Evolutionary conservation across 2,329 filamentous ascomycete species (phyloP).

Genomic region (Cercospora berteroae): DNA sequence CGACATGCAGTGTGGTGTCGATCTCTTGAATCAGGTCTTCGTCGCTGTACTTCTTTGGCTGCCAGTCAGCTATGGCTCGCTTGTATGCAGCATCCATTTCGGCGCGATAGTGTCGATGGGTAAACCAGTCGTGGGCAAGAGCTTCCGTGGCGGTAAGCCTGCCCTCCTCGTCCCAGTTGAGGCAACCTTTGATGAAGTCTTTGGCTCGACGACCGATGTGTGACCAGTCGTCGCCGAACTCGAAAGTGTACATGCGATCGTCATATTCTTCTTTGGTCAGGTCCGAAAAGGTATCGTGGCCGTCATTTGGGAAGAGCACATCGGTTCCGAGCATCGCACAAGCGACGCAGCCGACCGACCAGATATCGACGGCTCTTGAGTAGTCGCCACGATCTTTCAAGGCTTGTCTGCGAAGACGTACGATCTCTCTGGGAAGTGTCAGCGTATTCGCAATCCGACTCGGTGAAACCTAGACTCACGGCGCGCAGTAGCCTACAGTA

Average conservation of each 20-base stretch:
- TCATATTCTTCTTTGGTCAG: slow-evolving; percentile 47
- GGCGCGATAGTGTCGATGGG: slow-evolving; percentile 47
- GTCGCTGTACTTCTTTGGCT: slow-evolving; percentile 34
- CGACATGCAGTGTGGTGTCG: slow-evolving; percentile 19
- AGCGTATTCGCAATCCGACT: not conserved
- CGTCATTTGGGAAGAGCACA: slow-evolving; percentile 44
- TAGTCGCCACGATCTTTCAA: slow-evolving; percentile 45
- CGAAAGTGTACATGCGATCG: slow-evolving; percentile 20
- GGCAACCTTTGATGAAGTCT: slow-evolving; percentile 54
- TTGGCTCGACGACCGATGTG: slow-evolving; percentile 44
- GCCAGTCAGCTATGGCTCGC: slow-evolving; percentile 51
- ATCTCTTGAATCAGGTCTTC: slow-evolving; percentile 20
- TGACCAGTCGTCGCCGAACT: slow-evolving; percentile 39
- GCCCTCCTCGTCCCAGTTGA: slow-evolving; percentile 50
- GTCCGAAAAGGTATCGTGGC: slow-evolving; percentile 16
- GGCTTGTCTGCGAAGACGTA: slow-evolving; percentile 24
- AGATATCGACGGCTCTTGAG: slow-evolving; percentile 60
- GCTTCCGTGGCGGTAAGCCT: slow-evolving; percentile 56
- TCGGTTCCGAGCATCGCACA: slow-evolving; percentile 53
- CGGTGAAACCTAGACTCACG: slow-evolving; percentile 46
- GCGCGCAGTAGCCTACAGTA: slow-evolving; percentile 58
- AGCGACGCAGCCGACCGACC: slow-evolving; percentile 59
- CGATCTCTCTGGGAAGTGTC: slow-evolving; percentile 39
- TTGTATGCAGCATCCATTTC: slow-evolving; percentile 53
- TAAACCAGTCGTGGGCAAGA: slow-evolving; percentile 57